Percentiles rank a stretch among this genome's conserved stretches.
phyloP scores from a whole-genome alignment of 108 stramenopile genomes.

The Conticribra guillardii region DNA sequence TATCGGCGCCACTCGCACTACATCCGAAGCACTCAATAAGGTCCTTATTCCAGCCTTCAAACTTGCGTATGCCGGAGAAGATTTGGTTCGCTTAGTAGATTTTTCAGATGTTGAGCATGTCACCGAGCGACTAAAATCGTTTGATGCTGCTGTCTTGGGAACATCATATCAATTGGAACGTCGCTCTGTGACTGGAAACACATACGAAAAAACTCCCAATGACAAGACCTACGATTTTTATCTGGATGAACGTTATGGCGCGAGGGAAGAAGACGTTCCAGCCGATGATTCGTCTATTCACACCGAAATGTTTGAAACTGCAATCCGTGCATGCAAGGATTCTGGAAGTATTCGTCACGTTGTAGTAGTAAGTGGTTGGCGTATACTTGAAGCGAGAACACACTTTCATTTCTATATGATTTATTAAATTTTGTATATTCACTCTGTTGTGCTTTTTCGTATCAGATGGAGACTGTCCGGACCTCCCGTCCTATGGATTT shows the following conservation, averaged over 20 bases:
- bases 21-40: slow-evolving; percentile 59
- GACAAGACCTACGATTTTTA: slow-evolving; percentile 82
- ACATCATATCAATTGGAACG: slow-evolving; percentile 62
- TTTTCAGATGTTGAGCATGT: slow-evolving; percentile 57
- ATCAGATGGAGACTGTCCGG: slow-evolving; percentile 61
- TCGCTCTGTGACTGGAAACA: slow-evolving; percentile 60
- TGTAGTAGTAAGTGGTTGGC: too few relatives aligned
- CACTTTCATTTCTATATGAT: too few relatives aligned
- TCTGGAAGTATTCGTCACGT: slow-evolving; percentile 57
- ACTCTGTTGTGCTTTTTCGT: too few relatives aligned
- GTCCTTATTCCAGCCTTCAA: slow-evolving; percentile 63
- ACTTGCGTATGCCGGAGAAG: slow-evolving; percentile 75
- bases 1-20: slow-evolving; percentile 64
- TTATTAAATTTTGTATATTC: too few relatives aligned
- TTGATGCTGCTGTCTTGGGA: slow-evolving; percentile 67
- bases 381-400: too few relatives aligned
- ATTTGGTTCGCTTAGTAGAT: slow-evolving; percentile 66
- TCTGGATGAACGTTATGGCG: slow-evolving; percentile 61
- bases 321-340: slow-evolving; percentile 58
- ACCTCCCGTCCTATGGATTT: slow-evolving; percentile 49
- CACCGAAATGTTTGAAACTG: slow-evolving; percentile 44
- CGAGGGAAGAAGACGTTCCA: slow-evolving; percentile 24
- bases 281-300: slow-evolving; percentile 44
- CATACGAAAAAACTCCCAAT: slow-evolving; percentile 76
- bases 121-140: slow-evolving; percentile 50